Conservation (phyloP, 1,284 basidiomycete genomes). For the Ustilago hordei region DNA sequence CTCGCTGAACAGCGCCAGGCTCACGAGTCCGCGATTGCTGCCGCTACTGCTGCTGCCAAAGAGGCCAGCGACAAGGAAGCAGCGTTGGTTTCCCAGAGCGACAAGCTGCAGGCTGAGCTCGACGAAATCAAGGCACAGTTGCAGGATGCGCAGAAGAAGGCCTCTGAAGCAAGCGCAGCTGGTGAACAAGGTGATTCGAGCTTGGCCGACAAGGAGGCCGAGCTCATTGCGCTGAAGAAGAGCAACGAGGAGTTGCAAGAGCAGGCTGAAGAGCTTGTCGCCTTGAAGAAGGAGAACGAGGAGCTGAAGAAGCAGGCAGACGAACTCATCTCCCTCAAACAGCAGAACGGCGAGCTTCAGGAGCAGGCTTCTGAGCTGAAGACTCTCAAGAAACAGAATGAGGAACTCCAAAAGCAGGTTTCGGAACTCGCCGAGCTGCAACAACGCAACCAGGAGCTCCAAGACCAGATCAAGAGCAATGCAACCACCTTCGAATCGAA, state of each 20-base stretch:
- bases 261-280: slow-evolving; percentile 7
- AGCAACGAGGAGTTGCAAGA: slow-evolving; percentile 18
- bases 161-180: slow-evolving; percentile 25
- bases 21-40: slow-evolving; percentile 21
- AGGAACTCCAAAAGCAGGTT: slow-evolving; percentile 20
- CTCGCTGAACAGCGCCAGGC: slow-evolving; percentile 35
- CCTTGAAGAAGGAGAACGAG: slow-evolving; percentile 11
- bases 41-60: slow-evolving; percentile 12
- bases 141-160: slow-evolving; percentile 24
- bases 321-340: slow-evolving; percentile 1
- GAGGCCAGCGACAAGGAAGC: slow-evolving; percentile 31
- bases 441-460: slow-evolving; percentile 19
- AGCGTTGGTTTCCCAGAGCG: slow-evolving; percentile 13
- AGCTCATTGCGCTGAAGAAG: slow-evolving; percentile 15
- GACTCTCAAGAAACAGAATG: slow-evolving; percentile 19
- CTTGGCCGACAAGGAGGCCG: slow-evolving; percentile 38
- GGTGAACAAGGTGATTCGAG: slow-evolving; percentile 26
- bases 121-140: slow-evolving; percentile 23
- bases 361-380: slow-evolving; percentile 1
- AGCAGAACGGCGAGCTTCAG: slow-evolving; percentile 11
- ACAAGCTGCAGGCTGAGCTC: slow-evolving; percentile 38
- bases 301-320: slow-evolving; percentile 9
- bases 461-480: slow-evolving; percentile 23
- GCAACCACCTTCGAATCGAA: slow-evolving; percentile 21
- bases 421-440: slow-evolving; percentile 12